Base-by-base conservation (phyloP, 2,329 filamentous ascomycete species). In the Corinectria fuckeliana region DNA sequence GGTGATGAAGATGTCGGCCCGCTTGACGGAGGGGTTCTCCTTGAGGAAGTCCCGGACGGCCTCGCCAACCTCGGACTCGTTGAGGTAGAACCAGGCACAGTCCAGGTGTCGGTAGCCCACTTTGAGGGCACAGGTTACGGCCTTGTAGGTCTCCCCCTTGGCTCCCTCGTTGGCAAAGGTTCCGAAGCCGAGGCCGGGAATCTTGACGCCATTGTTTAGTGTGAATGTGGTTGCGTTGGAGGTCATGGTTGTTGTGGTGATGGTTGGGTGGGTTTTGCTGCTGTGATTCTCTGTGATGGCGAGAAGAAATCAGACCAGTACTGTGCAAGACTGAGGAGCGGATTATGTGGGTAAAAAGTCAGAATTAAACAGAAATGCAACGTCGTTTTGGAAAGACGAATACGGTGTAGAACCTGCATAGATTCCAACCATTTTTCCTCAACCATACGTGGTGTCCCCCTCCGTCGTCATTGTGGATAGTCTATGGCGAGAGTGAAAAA, bases 91-190 rank as follows among this genome's bases (percentile, higher is more conserved):
- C 47, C 77, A 77, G 13, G 83, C 82, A 25, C 77, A 78, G 71
- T 85, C 82, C 57, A 82, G 77, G 63, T 81, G 79, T 44, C 78
- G 71, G 65, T 80, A 82, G 25, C 80, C 80, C 23, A 69, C 66
- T 50, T 74, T 73, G 38, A 83, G 74, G 61, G 84, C 84, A 34
- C 74, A 71, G 16, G 53, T 80, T 50, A 77, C 72, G 34, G 72
- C 72, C 39, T 70, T 63, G 63, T 70, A 70, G 30, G 68, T 70
- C 57, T 70, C 68, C 1, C 68, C 68, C 62, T 68, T 69, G 23
- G 74, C 64, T 26, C 74, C 88, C 76, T 91, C 88, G 74, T 83
- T 90, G 73, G 85, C 83, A 70, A 88, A 89, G 66, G 87, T 89
- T 66, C 87, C 87, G 68, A 89, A 89, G 23, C 87, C 87, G 28